A percentile compares a stretch with the other conserved stretches of the same genome.
These are phyloP conservation scores for Oryza meyeriana DNA, from an alignment of 176 grass and related monocot genomes.

Conservation along the genomic window DNA sequence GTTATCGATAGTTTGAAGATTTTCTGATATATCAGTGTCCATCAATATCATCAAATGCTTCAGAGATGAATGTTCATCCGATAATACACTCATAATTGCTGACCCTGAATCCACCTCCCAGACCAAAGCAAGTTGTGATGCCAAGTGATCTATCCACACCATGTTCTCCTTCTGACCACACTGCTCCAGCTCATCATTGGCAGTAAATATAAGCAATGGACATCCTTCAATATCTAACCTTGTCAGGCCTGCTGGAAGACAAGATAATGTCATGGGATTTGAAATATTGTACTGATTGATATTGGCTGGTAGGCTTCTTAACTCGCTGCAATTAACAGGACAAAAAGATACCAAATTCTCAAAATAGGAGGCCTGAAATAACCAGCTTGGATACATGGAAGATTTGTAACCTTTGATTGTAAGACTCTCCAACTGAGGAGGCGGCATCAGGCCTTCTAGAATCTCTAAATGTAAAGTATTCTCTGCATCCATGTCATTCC, in stretches of 20 bases:
- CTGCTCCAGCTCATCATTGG: background rate
- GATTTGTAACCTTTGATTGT: background rate
- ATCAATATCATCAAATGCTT: background rate
- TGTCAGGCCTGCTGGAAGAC: background rate
- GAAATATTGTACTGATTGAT: accelerated
- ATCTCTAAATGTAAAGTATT: no score
- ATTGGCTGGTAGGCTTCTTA: background rate
- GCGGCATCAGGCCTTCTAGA: slow-evolving; percentile 7
- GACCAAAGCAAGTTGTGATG: background rate
- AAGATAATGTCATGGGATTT: background rate
- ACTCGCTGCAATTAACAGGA: background rate
- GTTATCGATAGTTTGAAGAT: background rate
- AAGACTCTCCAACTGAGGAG: background rate
- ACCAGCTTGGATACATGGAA: background rate
- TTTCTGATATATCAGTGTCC: background rate
- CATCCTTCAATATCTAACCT: background rate
- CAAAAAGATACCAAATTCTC: background rate
- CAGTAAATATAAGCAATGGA: background rate
- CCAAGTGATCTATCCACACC: background rate
- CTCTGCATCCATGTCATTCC: no score
- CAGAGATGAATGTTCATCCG: background rate
- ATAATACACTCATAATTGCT: background rate
- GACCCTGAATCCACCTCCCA: background rate
- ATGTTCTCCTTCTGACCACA: background rate
- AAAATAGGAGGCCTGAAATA: background rate